Evolutionary conservation across 1,284 basidiomycete species (phyloP).

Genomic region (Microbotryum scabiosae): DNA sequence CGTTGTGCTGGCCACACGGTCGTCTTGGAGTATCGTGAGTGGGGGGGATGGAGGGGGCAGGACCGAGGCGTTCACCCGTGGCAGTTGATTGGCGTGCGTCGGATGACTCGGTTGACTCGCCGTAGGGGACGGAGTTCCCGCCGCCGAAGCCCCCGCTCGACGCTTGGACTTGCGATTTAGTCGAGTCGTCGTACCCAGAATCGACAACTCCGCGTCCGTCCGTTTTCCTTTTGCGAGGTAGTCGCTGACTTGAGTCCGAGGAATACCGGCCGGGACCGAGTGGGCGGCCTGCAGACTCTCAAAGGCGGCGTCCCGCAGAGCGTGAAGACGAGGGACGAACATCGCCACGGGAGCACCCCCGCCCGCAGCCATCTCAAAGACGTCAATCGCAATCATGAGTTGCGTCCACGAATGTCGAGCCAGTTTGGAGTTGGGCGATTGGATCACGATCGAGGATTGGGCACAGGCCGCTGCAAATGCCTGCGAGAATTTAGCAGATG

Average conservation of each 20-base stretch:
- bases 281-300: conserved; percentile 14
- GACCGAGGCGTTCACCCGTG: too few species aligned
- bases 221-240: conserved; percentile 5
- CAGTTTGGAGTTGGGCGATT: conserved; percentile 23
- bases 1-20: too few species aligned
- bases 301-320: conserved; percentile 26
- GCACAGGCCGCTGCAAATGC: conserved; percentile 28
- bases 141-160: too few species aligned
- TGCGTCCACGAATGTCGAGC: conserved; percentile 30
- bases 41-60: too few species aligned
- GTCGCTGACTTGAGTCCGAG: background rate
- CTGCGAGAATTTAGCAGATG: conserved; percentile 11
- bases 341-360: conserved; percentile 25
- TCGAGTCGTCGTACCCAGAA: conserved; percentile 16
- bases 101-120: too few species aligned
- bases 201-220: conserved; percentile 10
- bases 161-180: conserved; percentile 9
- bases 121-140: too few species aligned
- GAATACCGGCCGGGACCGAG: conserved; percentile 13
- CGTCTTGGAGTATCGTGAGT: too few species aligned
- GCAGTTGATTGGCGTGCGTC: too few species aligned
- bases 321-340: conserved; percentile 23
- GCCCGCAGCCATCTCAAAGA: conserved; percentile 23
- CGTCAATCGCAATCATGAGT: conserved; percentile 19
- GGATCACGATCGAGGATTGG: conserved; percentile 28